Percentiles rank a stretch among this genome's conserved stretches.
phyloP scores from a whole-genome alignment of 345 rosid genomes.

The Lenwebbia sp. region DNA sequence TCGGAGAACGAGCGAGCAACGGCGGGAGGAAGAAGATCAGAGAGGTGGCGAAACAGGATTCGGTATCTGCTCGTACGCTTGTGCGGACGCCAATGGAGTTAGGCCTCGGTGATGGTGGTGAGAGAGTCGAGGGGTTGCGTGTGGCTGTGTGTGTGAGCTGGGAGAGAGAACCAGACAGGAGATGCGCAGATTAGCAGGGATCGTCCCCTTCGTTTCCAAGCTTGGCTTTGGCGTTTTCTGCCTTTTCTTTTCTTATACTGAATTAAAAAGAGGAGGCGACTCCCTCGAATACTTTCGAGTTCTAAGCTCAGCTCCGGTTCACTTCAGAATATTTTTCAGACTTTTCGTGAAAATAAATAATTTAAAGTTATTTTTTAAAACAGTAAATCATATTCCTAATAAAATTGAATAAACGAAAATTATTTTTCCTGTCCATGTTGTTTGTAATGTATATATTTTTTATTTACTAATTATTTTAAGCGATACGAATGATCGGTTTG shows the following conservation, averaged over 20 bases:
- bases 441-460: too few species aligned
- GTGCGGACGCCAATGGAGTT: background rate
- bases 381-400: too few species aligned
- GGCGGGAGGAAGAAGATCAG: background rate
- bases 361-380: too few species aligned
- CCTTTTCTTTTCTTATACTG: background rate
- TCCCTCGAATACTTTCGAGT: too few species aligned
- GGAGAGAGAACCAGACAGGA: background rate
- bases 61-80: background rate
- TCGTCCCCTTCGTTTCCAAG: background rate
- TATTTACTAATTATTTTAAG: too few species aligned
- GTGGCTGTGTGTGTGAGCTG: background rate
- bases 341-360: too few species aligned
- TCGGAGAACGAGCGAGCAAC: background rate
- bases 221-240: background rate
- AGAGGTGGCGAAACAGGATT: background rate
- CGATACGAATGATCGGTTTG: too few species aligned
- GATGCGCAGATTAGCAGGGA: background rate
- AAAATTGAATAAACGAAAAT: too few species aligned
- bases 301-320: too few species aligned
- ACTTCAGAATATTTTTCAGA: too few species aligned
- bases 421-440: too few species aligned
- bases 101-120: background rate
- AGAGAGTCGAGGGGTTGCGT: background rate
- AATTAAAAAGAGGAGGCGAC: too few species aligned